Evolutionary conservation across 768 basidiomycete genomes (phyloP), one percentile per base, ranked within the genome.

Genomic region (Trametes sanguinea): DNA sequence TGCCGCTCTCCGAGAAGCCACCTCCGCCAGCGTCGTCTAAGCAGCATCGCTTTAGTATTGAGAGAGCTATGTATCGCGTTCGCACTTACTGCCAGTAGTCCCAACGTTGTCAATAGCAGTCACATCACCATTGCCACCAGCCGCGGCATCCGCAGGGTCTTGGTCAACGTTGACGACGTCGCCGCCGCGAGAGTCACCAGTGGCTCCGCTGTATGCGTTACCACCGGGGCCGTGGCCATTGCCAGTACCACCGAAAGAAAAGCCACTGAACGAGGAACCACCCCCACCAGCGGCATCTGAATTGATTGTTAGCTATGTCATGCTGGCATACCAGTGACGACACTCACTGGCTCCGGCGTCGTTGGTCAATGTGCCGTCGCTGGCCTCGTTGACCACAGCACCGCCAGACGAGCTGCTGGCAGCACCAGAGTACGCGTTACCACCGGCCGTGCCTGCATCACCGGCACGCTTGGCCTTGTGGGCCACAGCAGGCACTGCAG

Each of bases 381-480:
- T 48, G 3, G 62, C 44, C 4, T 45, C 54, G 58, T 68, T 66
- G 10, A 51, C 52, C 32, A 70, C 57, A 17, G 50, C 50, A 37
- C 71, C 71, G 22, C 71, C 71, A 29, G 63, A 63, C 30, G 69
- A 54, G 53, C 55, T 55, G 37, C 47, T 46, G 16, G 65, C 61
- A 40, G 66, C 65, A 29, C 71, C 71, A n/a, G 71, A 63, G 62
- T 68, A 69, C 0, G 69, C 61, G 61, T 69, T 71, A 58, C 71
- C 71, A 52, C 71, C 71, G 4, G 69, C 71, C 4, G 68, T 67
- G 33, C 45, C 11, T 22, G 22, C 2, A 51, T 72, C 69, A 17
- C 39, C 37, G 0, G 71, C 65, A 62, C 71, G 71, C 68, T 64
- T 72, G 40, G 32, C 9, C 44, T 45, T 53, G 27, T 44, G 33